A percentile compares a stretch with the other conserved stretches of the same genome.
These are phyloP conservation scores for Eragrostis curvula DNA, from an alignment of 176 grass and related monocot genomes.

Conservation along the genomic window DNA sequence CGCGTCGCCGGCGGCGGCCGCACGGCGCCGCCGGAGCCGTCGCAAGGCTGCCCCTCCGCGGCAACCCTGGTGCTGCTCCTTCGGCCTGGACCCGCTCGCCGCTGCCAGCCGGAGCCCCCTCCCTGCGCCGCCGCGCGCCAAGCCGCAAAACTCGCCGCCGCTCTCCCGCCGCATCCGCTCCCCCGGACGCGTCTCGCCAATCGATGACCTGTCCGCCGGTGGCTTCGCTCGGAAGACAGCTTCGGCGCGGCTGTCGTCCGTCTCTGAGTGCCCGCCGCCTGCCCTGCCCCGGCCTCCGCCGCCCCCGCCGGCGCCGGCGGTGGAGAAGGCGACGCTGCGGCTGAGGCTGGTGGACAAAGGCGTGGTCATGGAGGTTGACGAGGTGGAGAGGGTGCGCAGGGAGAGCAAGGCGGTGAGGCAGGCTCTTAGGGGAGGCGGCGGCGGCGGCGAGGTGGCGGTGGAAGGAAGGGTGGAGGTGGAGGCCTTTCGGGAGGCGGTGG, in stretches of 20 bases:
- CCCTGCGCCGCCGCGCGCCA: constrained; percentile 24
- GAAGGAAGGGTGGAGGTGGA: constrained; percentile 71
- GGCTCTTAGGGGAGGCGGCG: constrained; percentile 44
- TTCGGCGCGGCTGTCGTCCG: constrained; percentile 43
- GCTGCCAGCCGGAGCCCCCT: constrained; percentile 46
- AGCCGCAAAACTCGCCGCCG: constrained; percentile 32
- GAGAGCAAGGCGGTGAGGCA: constrained; percentile 61
- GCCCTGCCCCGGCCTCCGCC: constrained; percentile 29
- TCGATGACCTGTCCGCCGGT: constrained; percentile 31
- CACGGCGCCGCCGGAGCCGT: constrained; percentile 35
- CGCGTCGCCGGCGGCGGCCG: constrained; percentile 18
- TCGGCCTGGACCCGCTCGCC: constrained; percentile 58
- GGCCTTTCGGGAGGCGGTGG: constrained; percentile 69
- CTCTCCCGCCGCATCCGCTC: constrained; percentile 70
- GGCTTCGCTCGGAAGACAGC: background rate
- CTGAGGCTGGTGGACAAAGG: constrained; percentile 60
- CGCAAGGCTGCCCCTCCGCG: constrained; percentile 29
- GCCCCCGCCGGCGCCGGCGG: constrained; percentile 17
- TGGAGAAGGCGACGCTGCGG: constrained; percentile 24
- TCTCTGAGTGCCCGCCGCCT: constrained; percentile 54
- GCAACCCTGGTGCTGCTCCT: constrained; percentile 81
- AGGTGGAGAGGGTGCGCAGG: constrained; percentile 56
- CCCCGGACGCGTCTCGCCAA: constrained; percentile 70
- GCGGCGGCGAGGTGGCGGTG: constrained; percentile 62
- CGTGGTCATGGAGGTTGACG: constrained; percentile 68